A percentile compares a stretch with the other conserved stretches of the same genome.
Evolutionary conservation across 2,329 filamentous ascomycete species (phyloP).

Genomic region (Penicillium sp.): DNA sequence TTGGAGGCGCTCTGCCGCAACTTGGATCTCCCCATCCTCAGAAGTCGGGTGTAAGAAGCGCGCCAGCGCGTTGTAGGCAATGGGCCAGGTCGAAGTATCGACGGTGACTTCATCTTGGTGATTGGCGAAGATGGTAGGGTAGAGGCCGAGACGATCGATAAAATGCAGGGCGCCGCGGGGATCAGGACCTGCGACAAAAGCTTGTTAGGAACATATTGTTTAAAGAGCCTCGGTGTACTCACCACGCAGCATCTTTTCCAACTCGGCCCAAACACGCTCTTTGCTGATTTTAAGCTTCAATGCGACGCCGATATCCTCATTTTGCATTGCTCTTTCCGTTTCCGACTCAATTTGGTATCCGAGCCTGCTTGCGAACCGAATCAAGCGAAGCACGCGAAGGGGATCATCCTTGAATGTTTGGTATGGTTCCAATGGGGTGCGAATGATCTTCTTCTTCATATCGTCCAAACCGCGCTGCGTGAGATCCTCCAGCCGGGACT

Average conservation of each 20-base stretch:
- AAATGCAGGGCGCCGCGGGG: conserved; percentile 38
- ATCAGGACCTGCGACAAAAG: conserved; percentile 32
- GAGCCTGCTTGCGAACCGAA: conserved; percentile 85
- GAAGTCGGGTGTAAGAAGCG: conserved; percentile 42
- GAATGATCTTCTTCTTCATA: conserved; percentile 69
- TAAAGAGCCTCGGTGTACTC: conserved; percentile 6
- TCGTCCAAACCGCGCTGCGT: conserved; percentile 72
- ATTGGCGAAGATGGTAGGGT: conserved; percentile 43
- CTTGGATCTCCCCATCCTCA: conserved; percentile 48
- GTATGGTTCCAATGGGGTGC: conserved; percentile 81
- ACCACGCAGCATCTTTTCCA: conserved; percentile 89
- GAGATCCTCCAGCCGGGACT: conserved; percentile 76
- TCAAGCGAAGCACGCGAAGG: conserved; percentile 77
- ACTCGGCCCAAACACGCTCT: conserved; percentile 80
- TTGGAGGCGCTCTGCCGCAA: conserved; percentile 29
- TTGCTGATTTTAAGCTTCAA: conserved; percentile 87
- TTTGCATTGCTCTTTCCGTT: conserved; percentile 71
- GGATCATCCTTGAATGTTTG: conserved; percentile 96
- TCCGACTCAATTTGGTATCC: conserved; percentile 72
- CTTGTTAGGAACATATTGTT: conserved; percentile 1
- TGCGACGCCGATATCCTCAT: conserved; percentile 73
- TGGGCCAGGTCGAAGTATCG: conserved; percentile 59
- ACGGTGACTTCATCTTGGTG: conserved; percentile 52
- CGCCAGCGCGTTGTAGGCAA: conserved; percentile 64
- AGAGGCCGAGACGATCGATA: conserved; percentile 40